Conservation (phyloP, 768 basidiomycete genomes). For the Tulasnella sp. region DNA sequence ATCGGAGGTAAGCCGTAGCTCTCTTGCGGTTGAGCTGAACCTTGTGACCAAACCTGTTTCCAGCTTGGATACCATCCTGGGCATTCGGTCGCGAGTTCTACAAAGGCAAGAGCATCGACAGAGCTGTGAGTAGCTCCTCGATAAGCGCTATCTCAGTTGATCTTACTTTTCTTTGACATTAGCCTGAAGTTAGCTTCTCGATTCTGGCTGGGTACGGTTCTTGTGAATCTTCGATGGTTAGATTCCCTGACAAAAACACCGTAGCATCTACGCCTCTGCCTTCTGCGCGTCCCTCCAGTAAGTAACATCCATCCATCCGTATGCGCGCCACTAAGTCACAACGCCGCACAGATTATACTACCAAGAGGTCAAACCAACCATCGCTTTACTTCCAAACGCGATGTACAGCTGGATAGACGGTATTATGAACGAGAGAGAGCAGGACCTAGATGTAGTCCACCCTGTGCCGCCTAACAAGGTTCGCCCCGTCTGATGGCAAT, state of each 20-base stretch:
- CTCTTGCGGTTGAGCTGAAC: not conserved
- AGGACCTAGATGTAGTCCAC: constrained; percentile 27
- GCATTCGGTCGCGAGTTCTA: constrained; percentile 29
- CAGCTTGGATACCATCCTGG: constrained; percentile 32
- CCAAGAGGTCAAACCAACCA: constrained; percentile 28
- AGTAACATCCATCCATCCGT: not conserved
- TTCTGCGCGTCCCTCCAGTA: constrained; percentile 29
- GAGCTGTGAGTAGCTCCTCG: constrained; percentile 19
- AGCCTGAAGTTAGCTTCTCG: constrained; percentile 30
- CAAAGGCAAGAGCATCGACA: constrained; percentile 26
- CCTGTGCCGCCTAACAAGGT: constrained; percentile 29
- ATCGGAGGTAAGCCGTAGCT: constrained; percentile 22
- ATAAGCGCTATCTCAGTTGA: not conserved
- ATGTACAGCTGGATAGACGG: constrained; percentile 14
- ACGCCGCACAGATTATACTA: constrained; percentile 27
- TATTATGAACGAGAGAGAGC: constrained; percentile 25
- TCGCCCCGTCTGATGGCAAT: too few species aligned
- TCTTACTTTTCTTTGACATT: not conserved
- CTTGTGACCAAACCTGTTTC: not conserved
- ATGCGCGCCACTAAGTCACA: not conserved
- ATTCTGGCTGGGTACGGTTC: constrained; percentile 27
- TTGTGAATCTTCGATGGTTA: not conserved
- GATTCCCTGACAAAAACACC: not conserved
- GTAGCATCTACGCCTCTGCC: constrained; percentile 29
- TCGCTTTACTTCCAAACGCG: constrained; percentile 24